These are phyloP conservation scores for Haplosporangium gracile DNA, from an alignment of 192 early-diverging fungal species.

Conservation along the genomic window DNA sequence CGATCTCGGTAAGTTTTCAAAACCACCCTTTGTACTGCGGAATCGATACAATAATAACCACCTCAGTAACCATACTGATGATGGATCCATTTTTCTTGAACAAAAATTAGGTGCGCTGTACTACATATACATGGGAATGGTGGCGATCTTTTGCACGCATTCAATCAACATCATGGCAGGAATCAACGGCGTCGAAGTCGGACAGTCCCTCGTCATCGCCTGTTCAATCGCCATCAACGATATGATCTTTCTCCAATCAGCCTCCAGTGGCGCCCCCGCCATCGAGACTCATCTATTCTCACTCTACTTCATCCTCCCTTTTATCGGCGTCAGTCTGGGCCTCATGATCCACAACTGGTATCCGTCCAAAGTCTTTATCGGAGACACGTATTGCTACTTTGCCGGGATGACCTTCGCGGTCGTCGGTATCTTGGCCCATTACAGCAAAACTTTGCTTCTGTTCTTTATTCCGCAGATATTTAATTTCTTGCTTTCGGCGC, in stretches of 20 bases:
- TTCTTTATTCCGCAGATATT: conserved; percentile 98
- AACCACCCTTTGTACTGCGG: neutral
- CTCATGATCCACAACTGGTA: conserved; percentile 94
- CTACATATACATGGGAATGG: conserved; percentile 92
- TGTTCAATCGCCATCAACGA: conserved; percentile 85
- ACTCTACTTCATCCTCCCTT: conserved; percentile 93
- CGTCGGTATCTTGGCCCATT: conserved; percentile 93
- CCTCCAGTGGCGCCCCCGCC: conserved; percentile 62
- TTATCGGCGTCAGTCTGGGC: conserved; percentile 87
- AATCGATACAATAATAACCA: no score
- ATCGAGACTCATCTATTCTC: conserved; percentile 89
- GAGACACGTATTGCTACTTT: conserved; percentile 98
- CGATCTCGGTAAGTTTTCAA: conserved; percentile 75
- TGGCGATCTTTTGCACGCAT: conserved; percentile 96
- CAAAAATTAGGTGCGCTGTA: conserved; percentile 77
- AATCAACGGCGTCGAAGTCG: conserved; percentile 97
- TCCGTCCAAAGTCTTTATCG: conserved; percentile 93
- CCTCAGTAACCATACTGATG: neutral
- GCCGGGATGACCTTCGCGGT: conserved; percentile 99
- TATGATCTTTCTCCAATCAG: conserved; percentile 70
- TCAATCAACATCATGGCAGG: conserved; percentile 99
- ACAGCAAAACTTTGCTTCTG: conserved; percentile 92
- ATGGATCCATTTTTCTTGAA: neutral
- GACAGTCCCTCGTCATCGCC: conserved; percentile 93
- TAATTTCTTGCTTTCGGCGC: conserved; percentile 96